phyloP scores from a whole-genome alignment of 805 yeast species.

The Lipomyces spencermartinsiae region DNA sequence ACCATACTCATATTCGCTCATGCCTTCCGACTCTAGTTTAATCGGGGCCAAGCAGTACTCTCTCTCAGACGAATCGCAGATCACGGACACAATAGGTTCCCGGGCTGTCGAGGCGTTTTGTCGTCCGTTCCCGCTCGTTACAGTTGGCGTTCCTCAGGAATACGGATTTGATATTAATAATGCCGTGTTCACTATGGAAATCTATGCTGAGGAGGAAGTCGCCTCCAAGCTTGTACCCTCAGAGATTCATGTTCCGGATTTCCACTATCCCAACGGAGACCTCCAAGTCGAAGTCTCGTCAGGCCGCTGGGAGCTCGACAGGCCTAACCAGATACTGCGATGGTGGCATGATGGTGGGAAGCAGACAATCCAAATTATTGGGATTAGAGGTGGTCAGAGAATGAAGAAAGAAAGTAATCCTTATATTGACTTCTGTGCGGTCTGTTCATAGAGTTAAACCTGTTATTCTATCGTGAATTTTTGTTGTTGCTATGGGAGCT shows the following conservation, averaged over 20 bases:
- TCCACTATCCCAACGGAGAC: conserved; percentile 67
- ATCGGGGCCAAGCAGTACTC: conserved; percentile 13
- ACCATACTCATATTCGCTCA: conserved; percentile 8
- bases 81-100: conserved; percentile 57
- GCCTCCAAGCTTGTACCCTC: conserved; percentile 52
- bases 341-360: conserved; percentile 69
- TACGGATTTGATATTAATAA: conserved; percentile 65
- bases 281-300: conserved; percentile 58
- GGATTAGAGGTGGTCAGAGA: conserved; percentile 32
- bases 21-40: conserved; percentile 17
- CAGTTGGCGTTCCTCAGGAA: conserved; percentile 61
- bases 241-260: conserved; percentile 68
- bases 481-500: background rate
- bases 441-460: background rate
- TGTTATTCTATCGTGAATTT: background rate
- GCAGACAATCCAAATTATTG: conserved; percentile 45
- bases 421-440: background rate
- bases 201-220: conserved; percentile 45
- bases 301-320: conserved; percentile 63
- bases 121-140: conserved; percentile 75
- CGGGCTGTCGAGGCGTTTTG: conserved; percentile 77
- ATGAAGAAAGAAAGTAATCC: background rate
- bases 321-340: conserved; percentile 60
- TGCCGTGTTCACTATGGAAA: conserved; percentile 51
- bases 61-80: background rate